Percentiles rank a stretch among this genome's conserved stretches.
phyloP scores from a whole-genome alignment of 2,329 filamentous ascomycete species.

The Verticillium tricorpus region DNA sequence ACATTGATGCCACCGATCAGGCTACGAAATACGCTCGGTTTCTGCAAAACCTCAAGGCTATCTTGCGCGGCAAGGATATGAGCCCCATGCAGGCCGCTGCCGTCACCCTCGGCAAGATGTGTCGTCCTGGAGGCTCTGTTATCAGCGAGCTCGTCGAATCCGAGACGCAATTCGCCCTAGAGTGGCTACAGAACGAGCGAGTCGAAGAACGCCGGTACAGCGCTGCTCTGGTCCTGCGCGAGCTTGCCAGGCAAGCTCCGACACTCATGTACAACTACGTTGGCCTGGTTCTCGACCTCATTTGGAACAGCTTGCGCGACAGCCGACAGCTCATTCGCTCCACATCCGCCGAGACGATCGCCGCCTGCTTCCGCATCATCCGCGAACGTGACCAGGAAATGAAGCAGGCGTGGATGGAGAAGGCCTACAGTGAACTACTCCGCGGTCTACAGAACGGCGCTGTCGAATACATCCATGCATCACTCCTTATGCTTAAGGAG shows the following conservation, averaged over 20 bases:
- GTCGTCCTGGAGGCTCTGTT: slow-evolving; percentile 85
- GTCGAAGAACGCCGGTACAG: slow-evolving; percentile 92
- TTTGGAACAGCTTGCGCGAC: slow-evolving; percentile 92
- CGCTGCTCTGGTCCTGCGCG: slow-evolving; percentile 83
- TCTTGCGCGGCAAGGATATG: slow-evolving; percentile 87
- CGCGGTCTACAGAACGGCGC: slow-evolving; percentile 75
- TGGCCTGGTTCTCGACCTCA: slow-evolving; percentile 88
- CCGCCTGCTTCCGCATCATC: slow-evolving; percentile 93
- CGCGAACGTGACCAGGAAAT: slow-evolving; percentile 85
- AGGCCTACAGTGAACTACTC: slow-evolving; percentile 83
- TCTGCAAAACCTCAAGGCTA: slow-evolving; percentile 80
- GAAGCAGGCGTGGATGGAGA: slow-evolving; percentile 81
- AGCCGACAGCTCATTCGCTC: slow-evolving; percentile 86
- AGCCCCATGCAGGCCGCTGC: slow-evolving; percentile 88
- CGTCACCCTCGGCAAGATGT: slow-evolving; percentile 82
- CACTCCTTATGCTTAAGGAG: slow-evolving; percentile 86
- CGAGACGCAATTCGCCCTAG: slow-evolving; percentile 91
- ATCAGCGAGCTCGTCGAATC: slow-evolving; percentile 95
- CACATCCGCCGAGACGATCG: slow-evolving; percentile 88
- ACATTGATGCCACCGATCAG: slow-evolving; percentile 92
- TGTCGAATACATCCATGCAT: slow-evolving; percentile 89
- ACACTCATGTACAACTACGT: slow-evolving; percentile 96
- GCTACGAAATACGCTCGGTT: slow-evolving; percentile 93
- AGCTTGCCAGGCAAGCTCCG: slow-evolving; percentile 87
- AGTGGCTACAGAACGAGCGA: slow-evolving; percentile 94